These are phyloP conservation scores for Trichocladium antarcticum DNA, from an alignment of 495 filamentous ascomycete genomes.

Conservation along the genomic window DNA sequence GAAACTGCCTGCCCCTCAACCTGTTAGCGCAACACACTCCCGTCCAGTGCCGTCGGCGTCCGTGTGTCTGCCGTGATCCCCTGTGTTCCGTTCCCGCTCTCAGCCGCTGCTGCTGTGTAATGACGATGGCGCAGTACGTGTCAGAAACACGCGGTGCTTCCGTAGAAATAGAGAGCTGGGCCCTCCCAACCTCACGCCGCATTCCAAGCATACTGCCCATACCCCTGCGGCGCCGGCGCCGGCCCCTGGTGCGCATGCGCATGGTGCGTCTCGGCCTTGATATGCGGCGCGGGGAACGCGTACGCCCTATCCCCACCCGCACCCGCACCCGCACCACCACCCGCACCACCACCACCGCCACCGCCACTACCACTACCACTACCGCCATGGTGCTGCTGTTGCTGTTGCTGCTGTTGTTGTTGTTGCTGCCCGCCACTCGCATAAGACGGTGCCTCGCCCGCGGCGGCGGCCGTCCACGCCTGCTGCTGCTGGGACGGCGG, in stretches of 20 bases:
- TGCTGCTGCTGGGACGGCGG: too few relatives aligned
- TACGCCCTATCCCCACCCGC: constrained; percentile 29
- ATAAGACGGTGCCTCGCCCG: too few relatives aligned
- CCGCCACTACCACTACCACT: not conserved
- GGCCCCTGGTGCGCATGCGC: not conserved
- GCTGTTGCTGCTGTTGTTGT: constrained; percentile 5
- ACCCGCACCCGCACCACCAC: not conserved
- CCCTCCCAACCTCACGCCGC: constrained; percentile 8
- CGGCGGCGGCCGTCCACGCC: too few relatives aligned
- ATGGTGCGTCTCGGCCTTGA: constrained; percentile 6
- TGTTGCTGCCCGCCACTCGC: not conserved
- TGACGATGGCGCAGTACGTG: too few relatives aligned
- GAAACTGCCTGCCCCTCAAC: too few relatives aligned
- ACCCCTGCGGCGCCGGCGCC: constrained; percentile 2
- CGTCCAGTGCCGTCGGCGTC: too few relatives aligned
- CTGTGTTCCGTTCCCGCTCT: too few relatives aligned
- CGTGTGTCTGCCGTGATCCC: too few relatives aligned
- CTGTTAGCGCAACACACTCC: too few relatives aligned
- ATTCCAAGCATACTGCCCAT: constrained; percentile 20
- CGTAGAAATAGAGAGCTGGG: not conserved
- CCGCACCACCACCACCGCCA: constrained; percentile 1
- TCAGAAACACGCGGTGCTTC: too few relatives aligned
- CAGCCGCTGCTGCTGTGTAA: too few relatives aligned
- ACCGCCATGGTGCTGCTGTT: constrained; percentile 6
- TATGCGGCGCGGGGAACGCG: constrained; percentile 19